phyloP scores from a whole-genome alignment of 2,329 filamentous ascomycete genomes.

The Calonectria pteridis region DNA sequence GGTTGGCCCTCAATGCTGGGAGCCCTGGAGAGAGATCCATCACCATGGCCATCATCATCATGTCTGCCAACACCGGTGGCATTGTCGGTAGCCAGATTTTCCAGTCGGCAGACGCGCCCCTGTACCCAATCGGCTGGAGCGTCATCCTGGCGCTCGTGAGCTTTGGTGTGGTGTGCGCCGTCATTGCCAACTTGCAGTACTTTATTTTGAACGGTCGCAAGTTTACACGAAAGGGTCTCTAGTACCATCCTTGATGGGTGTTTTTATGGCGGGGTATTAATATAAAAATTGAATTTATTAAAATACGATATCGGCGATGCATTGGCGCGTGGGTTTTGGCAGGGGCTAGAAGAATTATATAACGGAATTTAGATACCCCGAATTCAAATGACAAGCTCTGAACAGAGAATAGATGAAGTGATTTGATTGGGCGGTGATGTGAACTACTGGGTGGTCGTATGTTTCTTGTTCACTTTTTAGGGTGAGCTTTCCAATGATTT shows the following conservation, averaged over 20 bases:
- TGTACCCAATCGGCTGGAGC: conserved; percentile 46
- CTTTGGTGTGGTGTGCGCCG: conserved; percentile 37
- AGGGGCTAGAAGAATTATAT: background rate
- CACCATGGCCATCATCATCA: conserved; percentile 50
- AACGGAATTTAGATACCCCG: background rate
- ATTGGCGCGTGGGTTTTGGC: background rate
- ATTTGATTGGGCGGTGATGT: background rate
- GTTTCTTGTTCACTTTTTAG: background rate
- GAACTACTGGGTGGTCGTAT: background rate
- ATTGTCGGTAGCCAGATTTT: conserved; percentile 49
- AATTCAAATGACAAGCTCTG: background rate
- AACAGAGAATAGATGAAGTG: too few relatives aligned
- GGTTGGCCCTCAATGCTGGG: conserved; percentile 47
- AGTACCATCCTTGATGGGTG: conserved; percentile 30
- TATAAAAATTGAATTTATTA: background rate
- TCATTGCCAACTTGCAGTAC: conserved; percentile 42
- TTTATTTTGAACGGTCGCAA: conserved; percentile 55
- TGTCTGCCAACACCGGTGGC: conserved; percentile 48
- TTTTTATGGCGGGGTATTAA: background rate
- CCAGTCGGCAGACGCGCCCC: conserved; percentile 45
- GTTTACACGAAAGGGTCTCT: conserved; percentile 26
- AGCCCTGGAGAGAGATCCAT: conserved; percentile 47
- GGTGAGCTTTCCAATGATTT: background rate
- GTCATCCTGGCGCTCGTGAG: conserved; percentile 42
- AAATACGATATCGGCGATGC: too few relatives aligned